phyloP scores from a whole-genome alignment of 2,329 filamentous ascomycete species.

The Diplocarpon rosae region DNA sequence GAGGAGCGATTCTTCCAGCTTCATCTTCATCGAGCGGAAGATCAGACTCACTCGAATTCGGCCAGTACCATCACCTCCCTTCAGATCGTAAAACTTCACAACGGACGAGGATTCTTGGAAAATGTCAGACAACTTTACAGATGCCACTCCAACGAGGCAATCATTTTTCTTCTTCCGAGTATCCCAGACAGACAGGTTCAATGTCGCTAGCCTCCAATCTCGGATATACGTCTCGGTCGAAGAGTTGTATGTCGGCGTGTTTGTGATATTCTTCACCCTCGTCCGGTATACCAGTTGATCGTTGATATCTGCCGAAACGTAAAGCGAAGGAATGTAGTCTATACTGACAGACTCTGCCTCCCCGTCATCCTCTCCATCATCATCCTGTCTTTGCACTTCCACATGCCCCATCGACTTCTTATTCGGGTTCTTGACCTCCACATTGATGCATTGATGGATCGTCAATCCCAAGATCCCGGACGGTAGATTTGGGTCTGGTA shows the following conservation, averaged over 20 bases:
- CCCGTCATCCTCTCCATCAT: constrained; percentile 12
- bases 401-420: constrained; percentile 17
- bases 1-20: constrained; percentile 13
- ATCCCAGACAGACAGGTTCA: constrained; percentile 15
- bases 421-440: constrained; percentile 12
- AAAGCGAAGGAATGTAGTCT: constrained; percentile 16
- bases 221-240: constrained; percentile 13
- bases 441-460: constrained; percentile 16
- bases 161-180: constrained; percentile 14
- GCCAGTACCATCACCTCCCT: constrained; percentile 13
- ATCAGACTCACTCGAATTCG: constrained; percentile 16
- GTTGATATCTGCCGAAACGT: constrained; percentile 16
- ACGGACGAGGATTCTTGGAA: constrained; percentile 13
- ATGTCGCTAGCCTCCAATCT: constrained; percentile 13
- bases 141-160: constrained; percentile 13
- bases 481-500: constrained; percentile 14
- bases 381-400: constrained; percentile 10
- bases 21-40: constrained; percentile 15
- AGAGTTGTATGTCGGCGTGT: constrained; percentile 12
- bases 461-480: constrained; percentile 14
- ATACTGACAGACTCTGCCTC: constrained; percentile 12
- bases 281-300: constrained; percentile 14
- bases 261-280: constrained; percentile 12
- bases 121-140: constrained; percentile 13
- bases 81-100: constrained; percentile 15